Base-by-base conservation (phyloP, 2,329 filamentous ascomycete species). In the Fusarium sp. region DNA sequence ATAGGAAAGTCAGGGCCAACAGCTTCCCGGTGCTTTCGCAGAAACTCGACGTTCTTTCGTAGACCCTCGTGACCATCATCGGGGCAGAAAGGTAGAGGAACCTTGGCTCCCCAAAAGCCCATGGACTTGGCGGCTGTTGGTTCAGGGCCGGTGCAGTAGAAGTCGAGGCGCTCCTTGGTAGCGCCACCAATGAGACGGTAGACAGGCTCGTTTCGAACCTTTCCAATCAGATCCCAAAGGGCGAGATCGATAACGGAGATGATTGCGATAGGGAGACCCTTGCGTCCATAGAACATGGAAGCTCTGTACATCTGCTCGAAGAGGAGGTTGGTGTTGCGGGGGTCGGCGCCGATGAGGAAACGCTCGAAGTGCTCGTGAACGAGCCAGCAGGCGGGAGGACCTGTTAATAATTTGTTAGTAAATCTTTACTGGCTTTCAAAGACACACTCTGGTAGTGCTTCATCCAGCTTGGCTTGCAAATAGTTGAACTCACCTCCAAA, bases 271-370 rank as follows among this genome's bases (percentile, higher is more conserved):
- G 94, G 92, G 3, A 98, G 88, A 46, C 94, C 94, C 80, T 98
- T 98, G 71, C 94, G 91, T 66, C 94, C 94, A 77, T 98, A 98
- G 84, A 97, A 98, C 93, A 97, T 97, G 72, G 93, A 97, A 3
- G 88, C 92, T 63, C 94, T 90, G 84, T 97, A 98, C 94, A 98
- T 97, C 80, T 97, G 93, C 84, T 98, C 94, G 78, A 97, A 98
- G 29, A 98, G 84, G 68, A 94, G 88, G 81, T 97, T 97, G 54
- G 93, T 97, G 77, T 98, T 93, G 73, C 94, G 88, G 13, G 94
- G 94, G 79, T 98, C 94, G 74, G 93, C 91, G 41, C 93, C 94
- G 72, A 97, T 86, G 65, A 98, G 83, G 86, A 98, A 98, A 67
- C 94, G 89, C 80, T 96, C 92, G 78, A 98, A 97, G 82, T 98